phyloP scores from a whole-genome alignment of 73 alveolate species.

The Uronychia binucleata region DNA sequence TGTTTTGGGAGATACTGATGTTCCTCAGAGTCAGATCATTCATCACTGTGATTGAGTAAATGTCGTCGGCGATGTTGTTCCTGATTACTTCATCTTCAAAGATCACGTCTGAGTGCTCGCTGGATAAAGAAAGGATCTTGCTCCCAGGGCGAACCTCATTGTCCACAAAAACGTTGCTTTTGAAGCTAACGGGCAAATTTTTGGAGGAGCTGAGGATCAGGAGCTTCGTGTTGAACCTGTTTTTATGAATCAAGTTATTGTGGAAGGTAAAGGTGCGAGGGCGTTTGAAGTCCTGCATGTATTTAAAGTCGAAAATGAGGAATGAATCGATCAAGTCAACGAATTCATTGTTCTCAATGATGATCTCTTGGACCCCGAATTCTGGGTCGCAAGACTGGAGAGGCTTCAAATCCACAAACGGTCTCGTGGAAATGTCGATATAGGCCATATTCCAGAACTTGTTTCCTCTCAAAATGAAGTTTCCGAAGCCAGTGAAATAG shows the following conservation, averaged over 20 bases:
- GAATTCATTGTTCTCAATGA: constrained; percentile 15
- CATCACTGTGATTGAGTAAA: constrained; percentile 35
- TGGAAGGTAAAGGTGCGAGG: constrained; percentile 14
- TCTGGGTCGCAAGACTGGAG: constrained; percentile 27
- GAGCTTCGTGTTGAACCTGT: constrained; percentile 24
- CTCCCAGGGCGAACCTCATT: no score
- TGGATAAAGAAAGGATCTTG: constrained; percentile 20
- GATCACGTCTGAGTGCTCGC: constrained; percentile 3
- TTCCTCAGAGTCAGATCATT: background rate
- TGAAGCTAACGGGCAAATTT: no score
- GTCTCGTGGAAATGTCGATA: constrained; percentile 35
- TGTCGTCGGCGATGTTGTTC: constrained; percentile 17
- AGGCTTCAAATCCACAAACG: constrained; percentile 33
- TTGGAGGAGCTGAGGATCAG: no score
- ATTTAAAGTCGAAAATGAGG: constrained; percentile 23
- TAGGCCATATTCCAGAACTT: constrained; percentile 14
- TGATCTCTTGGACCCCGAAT: constrained; percentile 10
- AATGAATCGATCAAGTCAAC: background rate
- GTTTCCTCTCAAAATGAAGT: constrained; percentile 28
- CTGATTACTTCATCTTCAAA: constrained; percentile 17
- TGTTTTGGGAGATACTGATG: constrained; percentile 11
- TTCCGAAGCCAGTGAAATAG: constrained; percentile 24
- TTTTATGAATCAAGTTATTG: background rate
- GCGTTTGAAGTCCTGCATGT: constrained; percentile 33
- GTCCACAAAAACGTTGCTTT: no score